Base-by-base conservation (phyloP, 116 monocot species). In the Papilionanthe hybrid region DNA sequence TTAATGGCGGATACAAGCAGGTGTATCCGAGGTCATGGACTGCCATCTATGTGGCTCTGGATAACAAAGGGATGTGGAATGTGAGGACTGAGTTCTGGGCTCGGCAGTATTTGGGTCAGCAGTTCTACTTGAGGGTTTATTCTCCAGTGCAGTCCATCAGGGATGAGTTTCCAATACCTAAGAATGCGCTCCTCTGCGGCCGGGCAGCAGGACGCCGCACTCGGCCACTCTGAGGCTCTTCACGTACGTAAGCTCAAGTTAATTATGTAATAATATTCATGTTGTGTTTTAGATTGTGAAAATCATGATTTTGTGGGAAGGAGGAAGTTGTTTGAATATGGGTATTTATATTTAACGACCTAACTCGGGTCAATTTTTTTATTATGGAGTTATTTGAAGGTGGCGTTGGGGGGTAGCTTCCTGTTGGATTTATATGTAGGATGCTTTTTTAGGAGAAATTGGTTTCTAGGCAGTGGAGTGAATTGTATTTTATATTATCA, bases 21-120 rank as follows among this genome's bases (percentile, higher is more conserved):
- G 92, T 95, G 23, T 95, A 92, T 76, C 95, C 95, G 3, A 76
- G 27, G 45, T 89, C 91, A 4, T 95, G 91, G 95, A 91, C 92
- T 6, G 93, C 93, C 0, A 79, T 93, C n/a, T 91, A 89, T 63
- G 56, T 95, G 1, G 83, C 89, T 4, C 79, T 95, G 2, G 95
- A 95, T 80, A 95, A 92, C 79, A 88, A 91, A n/a, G 95, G 95
- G 27, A 92, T 95, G 92, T 95, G 95, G 95, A 95, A 95, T 77
- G 20, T 95, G 65, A 86, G 95, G 76, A 75, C 89, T 0, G 92
- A 95, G 84, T 86, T 83, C 43, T 95, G 95, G 95, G 88, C 83
- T 9, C 89, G 92, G 22, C 81, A 77, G 67, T 95, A 95, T 72
- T 86, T 92, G 1, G 95, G 95, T 0, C 91, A 92, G 79, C 91